phyloP scores from a whole-genome alignment of 1,139 yeast genomes.

The Geotrichum cucujoidarum region DNA sequence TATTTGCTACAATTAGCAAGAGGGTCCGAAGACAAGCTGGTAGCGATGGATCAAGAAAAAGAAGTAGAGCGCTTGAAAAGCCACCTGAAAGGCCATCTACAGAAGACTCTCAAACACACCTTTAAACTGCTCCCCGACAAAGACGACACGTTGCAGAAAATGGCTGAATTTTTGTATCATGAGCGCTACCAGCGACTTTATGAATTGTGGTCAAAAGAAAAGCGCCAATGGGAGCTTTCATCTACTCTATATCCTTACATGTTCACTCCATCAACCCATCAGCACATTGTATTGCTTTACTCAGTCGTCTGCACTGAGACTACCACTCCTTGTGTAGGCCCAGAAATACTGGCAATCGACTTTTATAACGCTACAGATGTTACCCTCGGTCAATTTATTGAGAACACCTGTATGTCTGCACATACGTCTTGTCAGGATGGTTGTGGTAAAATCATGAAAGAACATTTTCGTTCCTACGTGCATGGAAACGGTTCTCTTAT shows the following conservation, averaged over 20 bases:
- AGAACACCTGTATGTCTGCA: slow-evolving; percentile 69
- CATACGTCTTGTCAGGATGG: slow-evolving; percentile 62
- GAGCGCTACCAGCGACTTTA: slow-evolving; percentile 28
- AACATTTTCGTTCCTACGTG: slow-evolving; percentile 83
- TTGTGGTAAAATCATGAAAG: slow-evolving; percentile 66
- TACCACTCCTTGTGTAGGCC: slow-evolving; percentile 91
- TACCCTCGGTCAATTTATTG: slow-evolving; percentile 84
- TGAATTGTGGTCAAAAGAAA: slow-evolving; percentile 33
- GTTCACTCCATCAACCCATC: slow-evolving; percentile 68
- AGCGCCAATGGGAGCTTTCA: slow-evolving; percentile 60
- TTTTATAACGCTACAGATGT: slow-evolving; percentile 80
- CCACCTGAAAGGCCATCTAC: slow-evolving; percentile 16
- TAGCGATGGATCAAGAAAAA: slow-evolving; percentile 33
- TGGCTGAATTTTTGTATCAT: slow-evolving; percentile 27
- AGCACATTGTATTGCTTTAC: slow-evolving; percentile 68
- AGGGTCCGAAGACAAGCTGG: slow-evolving; percentile 47
- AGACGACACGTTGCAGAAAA: slow-evolving; percentile 22
- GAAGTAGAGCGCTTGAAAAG: slow-evolving; percentile 29
- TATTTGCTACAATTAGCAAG: slow-evolving; percentile 53
- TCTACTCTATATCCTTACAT: slow-evolving; percentile 47
- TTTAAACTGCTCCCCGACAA: slow-evolving; percentile 28
- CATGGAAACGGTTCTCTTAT: slow-evolving; percentile 84
- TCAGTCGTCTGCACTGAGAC: slow-evolving; percentile 79
- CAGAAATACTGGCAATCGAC: slow-evolving; percentile 73
- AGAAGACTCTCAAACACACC: slow-evolving; percentile 20